These are phyloP conservation scores for Hyphodiscus hymeniophilus DNA, from an alignment of 495 filamentous ascomycete genomes.

Conservation along the genomic window DNA sequence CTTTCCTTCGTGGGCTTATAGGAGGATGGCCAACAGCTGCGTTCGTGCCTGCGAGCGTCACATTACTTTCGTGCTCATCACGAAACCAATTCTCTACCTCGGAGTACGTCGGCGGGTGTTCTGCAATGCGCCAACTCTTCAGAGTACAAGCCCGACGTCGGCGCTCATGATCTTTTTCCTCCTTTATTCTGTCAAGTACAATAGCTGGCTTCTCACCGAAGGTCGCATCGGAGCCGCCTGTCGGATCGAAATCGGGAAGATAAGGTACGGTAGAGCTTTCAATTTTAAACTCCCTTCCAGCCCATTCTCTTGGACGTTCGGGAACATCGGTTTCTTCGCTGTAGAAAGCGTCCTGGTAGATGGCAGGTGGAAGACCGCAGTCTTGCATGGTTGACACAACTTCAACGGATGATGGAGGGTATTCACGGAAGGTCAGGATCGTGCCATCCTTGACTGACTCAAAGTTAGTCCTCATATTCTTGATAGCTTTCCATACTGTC, in stretches of 20 bases:
- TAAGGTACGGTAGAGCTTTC: constrained; percentile 66
- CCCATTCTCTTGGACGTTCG: constrained; percentile 70
- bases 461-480: constrained; percentile 10
- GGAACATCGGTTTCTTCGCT: constrained; percentile 84
- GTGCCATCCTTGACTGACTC: background rate
- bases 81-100: constrained; percentile 68
- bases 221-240: constrained; percentile 45
- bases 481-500: background rate
- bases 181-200: constrained; percentile 38
- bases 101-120: constrained; percentile 56
- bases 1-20: constrained; percentile 14
- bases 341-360: constrained; percentile 86
- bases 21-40: too few species aligned
- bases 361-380: constrained; percentile 39
- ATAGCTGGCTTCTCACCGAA: constrained; percentile 41
- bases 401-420: constrained; percentile 31
- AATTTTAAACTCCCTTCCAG: constrained; percentile 76
- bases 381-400: constrained; percentile 35
- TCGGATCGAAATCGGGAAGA: constrained; percentile 70
- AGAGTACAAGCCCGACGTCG: constrained; percentile 46
- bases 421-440: constrained; percentile 24
- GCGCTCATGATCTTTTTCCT: constrained; percentile 39
- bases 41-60: background rate
- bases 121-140: constrained; percentile 56
- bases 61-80: constrained; percentile 13